phyloP scores from a whole-genome alignment of 1,139 yeast genomes.

The Blastobotrys proliferans region DNA sequence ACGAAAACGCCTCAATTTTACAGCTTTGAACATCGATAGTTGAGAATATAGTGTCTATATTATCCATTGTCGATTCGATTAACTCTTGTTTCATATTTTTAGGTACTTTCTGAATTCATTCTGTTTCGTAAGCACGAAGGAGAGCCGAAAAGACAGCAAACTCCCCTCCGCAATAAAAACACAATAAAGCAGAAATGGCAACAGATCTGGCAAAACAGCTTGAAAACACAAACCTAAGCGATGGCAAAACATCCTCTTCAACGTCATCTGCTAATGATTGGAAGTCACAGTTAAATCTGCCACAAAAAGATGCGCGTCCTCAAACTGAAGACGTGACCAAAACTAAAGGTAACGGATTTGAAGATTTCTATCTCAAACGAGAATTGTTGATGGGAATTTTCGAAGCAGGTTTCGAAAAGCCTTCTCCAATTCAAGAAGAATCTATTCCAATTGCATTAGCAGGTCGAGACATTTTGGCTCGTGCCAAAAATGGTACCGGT shows the following conservation, averaged over 20 bases:
- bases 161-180: background rate
- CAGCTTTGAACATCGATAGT: too few species aligned
- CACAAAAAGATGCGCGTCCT: constrained; percentile 82
- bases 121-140: too few species aligned
- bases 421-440: constrained; percentile 98
- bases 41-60: too few species aligned
- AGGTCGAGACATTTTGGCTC: constrained; percentile 93
- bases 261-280: constrained; percentile 40
- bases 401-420: constrained; percentile 98
- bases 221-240: constrained; percentile 24
- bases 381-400: constrained; percentile 96
- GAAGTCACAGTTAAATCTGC: constrained; percentile 72
- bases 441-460: constrained; percentile 93
- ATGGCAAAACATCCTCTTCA: constrained; percentile 14
- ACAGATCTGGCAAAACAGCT: constrained; percentile 27
- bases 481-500: constrained; percentile 99
- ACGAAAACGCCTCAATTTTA: too few species aligned
- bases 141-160: background rate
- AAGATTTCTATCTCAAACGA: constrained; percentile 86
- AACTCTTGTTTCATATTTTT: too few species aligned
- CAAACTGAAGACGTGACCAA: constrained; percentile 95
- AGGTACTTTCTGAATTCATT: too few species aligned
- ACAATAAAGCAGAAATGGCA: constrained; percentile 18
- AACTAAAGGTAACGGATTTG: constrained; percentile 88
- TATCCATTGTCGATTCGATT: too few species aligned